phyloP scores from a whole-genome alignment of 805 yeast species.

The Blastobotrys americana region DNA sequence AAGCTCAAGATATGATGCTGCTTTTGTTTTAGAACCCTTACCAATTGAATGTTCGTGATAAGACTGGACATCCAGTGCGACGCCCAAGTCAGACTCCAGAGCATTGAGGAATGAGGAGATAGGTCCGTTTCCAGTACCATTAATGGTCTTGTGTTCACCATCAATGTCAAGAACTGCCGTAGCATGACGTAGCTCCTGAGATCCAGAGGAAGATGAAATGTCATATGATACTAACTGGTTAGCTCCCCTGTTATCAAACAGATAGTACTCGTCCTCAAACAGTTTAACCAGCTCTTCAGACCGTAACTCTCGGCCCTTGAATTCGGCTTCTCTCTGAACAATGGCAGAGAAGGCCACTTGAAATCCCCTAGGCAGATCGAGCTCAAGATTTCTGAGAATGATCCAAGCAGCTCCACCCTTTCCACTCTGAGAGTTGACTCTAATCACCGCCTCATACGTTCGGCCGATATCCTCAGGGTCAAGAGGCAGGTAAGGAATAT shows the following conservation, averaged over 20 bases:
- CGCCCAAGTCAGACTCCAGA: slow-evolving; percentile 40
- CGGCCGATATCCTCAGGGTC: slow-evolving; percentile 83
- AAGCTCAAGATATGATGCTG: slow-evolving; percentile 70
- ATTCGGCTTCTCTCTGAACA: slow-evolving; percentile 65
- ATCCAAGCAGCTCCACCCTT: slow-evolving; percentile 91
- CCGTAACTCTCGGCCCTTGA: slow-evolving; percentile 62
- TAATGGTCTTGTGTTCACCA: slow-evolving; percentile 33
- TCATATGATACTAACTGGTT: slow-evolving; percentile 42
- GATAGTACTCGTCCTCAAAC: slow-evolving; percentile 53
- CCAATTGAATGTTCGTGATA: slow-evolving; percentile 81
- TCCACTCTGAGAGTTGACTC: slow-evolving; percentile 83
- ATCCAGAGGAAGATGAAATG: slow-evolving; percentile 25
- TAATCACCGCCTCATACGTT: slow-evolving; percentile 84
- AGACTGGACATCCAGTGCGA: slow-evolving; percentile 52
- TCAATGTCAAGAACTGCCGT: slow-evolving; percentile 44
- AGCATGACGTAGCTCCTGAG: slow-evolving; percentile 39
- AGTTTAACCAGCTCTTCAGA: slow-evolving; percentile 56
- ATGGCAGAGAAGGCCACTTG: slow-evolving; percentile 68
- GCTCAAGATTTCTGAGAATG: slow-evolving; percentile 63
- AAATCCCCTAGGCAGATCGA: slow-evolving; percentile 74
- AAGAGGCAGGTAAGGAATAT: slow-evolving; percentile 72
- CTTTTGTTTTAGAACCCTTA: slow-evolving; percentile 59
- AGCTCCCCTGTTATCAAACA: slow-evolving; percentile 25
- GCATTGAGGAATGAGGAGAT: slow-evolving; percentile 69
- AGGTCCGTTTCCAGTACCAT: slow-evolving; percentile 77